Conservation (phyloP, 305 asterid genomes). For the Solanum aculeatissimum region DNA sequence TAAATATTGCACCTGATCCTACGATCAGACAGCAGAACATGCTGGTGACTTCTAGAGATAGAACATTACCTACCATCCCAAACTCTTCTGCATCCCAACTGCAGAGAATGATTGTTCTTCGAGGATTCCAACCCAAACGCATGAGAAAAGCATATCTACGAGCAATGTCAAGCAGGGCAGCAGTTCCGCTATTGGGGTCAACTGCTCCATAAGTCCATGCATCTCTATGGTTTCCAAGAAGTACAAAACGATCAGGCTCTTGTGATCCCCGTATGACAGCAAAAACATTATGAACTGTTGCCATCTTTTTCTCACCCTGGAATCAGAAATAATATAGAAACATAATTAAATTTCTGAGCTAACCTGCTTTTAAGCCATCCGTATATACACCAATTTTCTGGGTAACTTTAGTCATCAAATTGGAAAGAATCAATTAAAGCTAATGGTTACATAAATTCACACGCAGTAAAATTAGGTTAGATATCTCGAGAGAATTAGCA, state of each 20-base stretch:
- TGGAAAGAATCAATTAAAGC: neutral
- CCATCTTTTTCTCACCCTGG: conserved; percentile 69
- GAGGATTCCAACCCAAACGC: conserved; percentile 77
- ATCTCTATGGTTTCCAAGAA: conserved; percentile 95
- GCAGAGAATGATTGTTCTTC: conserved; percentile 75
- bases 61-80: conserved; percentile 93
- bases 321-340: conserved; percentile 3
- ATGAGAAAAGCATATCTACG: conserved; percentile 64
- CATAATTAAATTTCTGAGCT: neutral
- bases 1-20: neutral
- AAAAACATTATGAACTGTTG: conserved; percentile 60
- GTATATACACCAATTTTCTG: neutral
- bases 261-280: conserved; percentile 63
- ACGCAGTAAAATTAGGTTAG: neutral
- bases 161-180: conserved; percentile 82
- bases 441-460: neutral
- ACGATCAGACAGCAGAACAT: neutral
- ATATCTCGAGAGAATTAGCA: neutral
- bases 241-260: conserved; percentile 69
- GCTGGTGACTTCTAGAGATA: conserved; percentile 1
- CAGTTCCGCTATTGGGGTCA: conserved; percentile 95
- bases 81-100: conserved; percentile 99
- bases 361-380: neutral
- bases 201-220: conserved; percentile 99
- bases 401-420: neutral